phyloP scores from a whole-genome alignment of 2,329 filamentous ascomycete genomes.

The Penicillium sp. region DNA sequence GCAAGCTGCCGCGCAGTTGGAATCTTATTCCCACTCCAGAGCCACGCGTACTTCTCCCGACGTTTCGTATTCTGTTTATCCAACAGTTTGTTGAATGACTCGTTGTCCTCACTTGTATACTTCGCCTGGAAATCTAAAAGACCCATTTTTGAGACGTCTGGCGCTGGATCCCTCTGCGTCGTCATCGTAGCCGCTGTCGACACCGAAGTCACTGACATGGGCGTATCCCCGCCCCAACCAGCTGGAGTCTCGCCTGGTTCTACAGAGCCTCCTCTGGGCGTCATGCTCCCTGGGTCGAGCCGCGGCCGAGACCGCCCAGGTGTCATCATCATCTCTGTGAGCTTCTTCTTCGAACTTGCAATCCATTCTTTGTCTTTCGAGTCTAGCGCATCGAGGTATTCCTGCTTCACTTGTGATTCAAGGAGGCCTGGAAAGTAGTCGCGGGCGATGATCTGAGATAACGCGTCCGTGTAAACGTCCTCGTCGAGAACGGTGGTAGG shows the following conservation, averaged over 20 bases:
- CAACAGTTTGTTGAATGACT: constrained; percentile 90
- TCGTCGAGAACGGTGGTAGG: constrained; percentile 89
- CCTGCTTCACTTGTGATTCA: constrained; percentile 84
- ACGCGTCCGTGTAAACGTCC: constrained; percentile 85
- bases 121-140: constrained; percentile 85
- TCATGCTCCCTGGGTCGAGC: constrained; percentile 48
- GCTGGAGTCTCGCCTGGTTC: constrained; percentile 34
- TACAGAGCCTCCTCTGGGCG: constrained; percentile 55
- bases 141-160: constrained; percentile 76
- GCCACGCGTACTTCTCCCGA: constrained; percentile 84
- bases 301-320: constrained; percentile 60
- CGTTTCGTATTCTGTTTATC: constrained; percentile 88
- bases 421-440: constrained; percentile 95
- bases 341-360: constrained; percentile 72
- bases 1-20: constrained; percentile 65
- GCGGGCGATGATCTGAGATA: constrained; percentile 92
- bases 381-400: constrained; percentile 89
- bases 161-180: constrained; percentile 46
- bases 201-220: constrained; percentile 58
- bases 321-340: constrained; percentile 77
- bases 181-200: constrained; percentile 39
- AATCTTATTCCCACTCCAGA: constrained; percentile 88
- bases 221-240: constrained; percentile 74
- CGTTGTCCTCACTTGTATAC: constrained; percentile 97
- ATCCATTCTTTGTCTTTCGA: constrained; percentile 89